Percentiles rank a stretch among this genome's conserved stretches.
Evolutionary conservation across 1,139 yeast genomes (phyloP).

Genomic region (Magnusiomyces fungicola): DNA sequence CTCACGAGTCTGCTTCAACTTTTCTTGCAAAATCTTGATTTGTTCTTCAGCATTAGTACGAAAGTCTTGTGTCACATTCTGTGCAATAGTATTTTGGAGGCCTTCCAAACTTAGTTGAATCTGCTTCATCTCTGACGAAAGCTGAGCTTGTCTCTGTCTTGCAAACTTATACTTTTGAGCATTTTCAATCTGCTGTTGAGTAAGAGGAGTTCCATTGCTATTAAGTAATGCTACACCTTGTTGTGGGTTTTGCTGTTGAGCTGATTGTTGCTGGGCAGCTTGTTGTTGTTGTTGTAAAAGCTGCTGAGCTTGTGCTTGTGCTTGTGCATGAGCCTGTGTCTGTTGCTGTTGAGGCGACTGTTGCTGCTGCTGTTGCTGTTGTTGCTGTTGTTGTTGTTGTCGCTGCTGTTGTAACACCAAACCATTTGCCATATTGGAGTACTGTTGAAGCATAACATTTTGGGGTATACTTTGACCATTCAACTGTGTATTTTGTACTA

Average conservation of each 20-base stretch:
- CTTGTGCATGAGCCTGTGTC: neutral
- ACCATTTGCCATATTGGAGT: neutral
- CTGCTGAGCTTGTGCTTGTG: neutral
- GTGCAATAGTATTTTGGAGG: neutral
- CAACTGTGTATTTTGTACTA: neutral
- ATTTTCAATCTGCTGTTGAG: neutral
- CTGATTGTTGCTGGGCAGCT: neutral
- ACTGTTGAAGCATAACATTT: neutral
- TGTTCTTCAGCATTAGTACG: neutral
- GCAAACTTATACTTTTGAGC: neutral
- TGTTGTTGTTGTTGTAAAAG: neutral
- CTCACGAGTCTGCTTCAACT: neutral
- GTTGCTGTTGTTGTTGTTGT: neutral
- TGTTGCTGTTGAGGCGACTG: conserved; percentile 4
- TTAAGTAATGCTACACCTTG: neutral
- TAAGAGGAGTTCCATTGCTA: no score
- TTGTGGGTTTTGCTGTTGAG: conserved; percentile 2
- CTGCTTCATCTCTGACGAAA: neutral
- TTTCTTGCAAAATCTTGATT: neutral
- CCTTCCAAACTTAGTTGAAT: neutral
- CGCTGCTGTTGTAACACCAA: conserved; percentile 3
- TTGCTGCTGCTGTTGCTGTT: neutral
- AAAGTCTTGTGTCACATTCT: neutral
- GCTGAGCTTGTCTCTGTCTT: neutral
- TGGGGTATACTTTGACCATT: neutral